These are phyloP conservation scores for Geotrichum fermentans DNA, from an alignment of 1,139 yeast species.

Conservation along the genomic window DNA sequence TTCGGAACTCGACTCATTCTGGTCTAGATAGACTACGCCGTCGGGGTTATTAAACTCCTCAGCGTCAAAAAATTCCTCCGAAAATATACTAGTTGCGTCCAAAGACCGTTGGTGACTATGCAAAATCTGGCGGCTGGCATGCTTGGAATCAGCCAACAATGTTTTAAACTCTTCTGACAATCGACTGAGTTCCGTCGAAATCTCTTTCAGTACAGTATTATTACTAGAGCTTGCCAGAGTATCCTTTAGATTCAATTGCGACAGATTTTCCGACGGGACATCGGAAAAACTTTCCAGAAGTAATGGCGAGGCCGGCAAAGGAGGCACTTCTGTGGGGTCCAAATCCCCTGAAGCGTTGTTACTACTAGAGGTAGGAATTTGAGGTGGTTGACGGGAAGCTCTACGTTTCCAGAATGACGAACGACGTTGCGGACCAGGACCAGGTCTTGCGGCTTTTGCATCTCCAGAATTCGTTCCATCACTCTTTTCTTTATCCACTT, in stretches of 20 bases:
- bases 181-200: neutral
- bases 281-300: neutral
- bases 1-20: constrained; percentile 27
- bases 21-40: constrained; percentile 31
- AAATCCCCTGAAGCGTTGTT: neutral
- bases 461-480: neutral
- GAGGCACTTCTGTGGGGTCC: constrained; percentile 1
- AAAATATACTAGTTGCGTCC: constrained; percentile 31
- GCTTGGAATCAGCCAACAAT: neutral
- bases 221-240: no score
- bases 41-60: constrained; percentile 43
- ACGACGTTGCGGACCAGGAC: constrained; percentile 11
- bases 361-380: neutral
- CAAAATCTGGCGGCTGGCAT: neutral
- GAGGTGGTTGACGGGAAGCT: constrained; percentile 1
- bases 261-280: neutral
- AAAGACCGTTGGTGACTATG: neutral
- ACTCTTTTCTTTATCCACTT: neutral
- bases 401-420: constrained; percentile 17
- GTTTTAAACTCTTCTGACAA: neutral
- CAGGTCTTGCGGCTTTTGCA: neutral
- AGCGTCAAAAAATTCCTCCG: constrained; percentile 65
- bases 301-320: constrained; percentile 7
- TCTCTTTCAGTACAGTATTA: neutral
- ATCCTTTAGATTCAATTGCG: constrained; percentile 1